Conservation (phyloP, 257 asterid species). For the Solanum etuberosum region DNA sequence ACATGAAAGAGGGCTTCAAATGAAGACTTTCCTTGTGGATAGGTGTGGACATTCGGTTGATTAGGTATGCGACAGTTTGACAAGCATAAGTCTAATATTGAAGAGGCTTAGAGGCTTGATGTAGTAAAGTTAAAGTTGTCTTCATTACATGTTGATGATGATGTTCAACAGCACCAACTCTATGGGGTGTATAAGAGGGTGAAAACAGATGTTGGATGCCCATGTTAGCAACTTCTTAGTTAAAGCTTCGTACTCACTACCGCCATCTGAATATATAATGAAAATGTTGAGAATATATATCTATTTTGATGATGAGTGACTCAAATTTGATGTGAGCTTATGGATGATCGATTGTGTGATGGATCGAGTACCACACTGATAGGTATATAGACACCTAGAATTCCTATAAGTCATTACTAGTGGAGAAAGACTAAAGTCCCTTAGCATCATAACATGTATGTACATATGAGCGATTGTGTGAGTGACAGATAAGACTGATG, state of each 20-base stretch:
- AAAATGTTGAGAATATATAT: not conserved
- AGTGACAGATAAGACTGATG: too few species aligned
- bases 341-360: too few species aligned
- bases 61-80: not conserved
- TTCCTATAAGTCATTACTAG: too few species aligned
- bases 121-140: not conserved
- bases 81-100: not conserved
- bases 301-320: too few species aligned
- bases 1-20: not conserved
- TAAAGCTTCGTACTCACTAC: not conserved
- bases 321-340: too few species aligned
- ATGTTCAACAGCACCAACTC: not conserved
- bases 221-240: not conserved
- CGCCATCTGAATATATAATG: not conserved
- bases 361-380: too few species aligned
- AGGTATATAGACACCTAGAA: too few species aligned
- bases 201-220: not conserved
- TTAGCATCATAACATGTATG: too few species aligned
- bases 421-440: too few species aligned
- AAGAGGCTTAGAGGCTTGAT: not conserved
- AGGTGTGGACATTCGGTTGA: too few species aligned
- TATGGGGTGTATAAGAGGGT: not conserved
- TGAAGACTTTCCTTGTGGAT: not conserved
- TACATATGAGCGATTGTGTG: too few species aligned
- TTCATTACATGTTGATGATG: not conserved